Evolutionary conservation across 2,329 filamentous ascomycete genomes (phyloP), one percentile per base, ranked within the genome.

Genomic region (Colletotrichum lentis): DNA sequence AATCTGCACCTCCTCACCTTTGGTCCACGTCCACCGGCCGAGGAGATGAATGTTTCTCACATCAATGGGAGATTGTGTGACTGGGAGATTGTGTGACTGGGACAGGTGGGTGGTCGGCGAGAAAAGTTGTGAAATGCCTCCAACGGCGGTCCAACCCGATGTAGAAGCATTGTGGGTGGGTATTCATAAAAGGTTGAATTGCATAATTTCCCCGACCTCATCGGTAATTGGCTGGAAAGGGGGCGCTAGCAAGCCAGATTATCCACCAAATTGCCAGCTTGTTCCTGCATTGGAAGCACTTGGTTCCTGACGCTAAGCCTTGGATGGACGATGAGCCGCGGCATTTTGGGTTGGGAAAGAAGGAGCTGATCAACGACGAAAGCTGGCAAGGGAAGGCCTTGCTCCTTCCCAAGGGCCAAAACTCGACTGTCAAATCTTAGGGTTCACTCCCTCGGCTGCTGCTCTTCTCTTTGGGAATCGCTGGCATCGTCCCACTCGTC

Each of bases 231-330:
- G 67, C 22, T 16, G 20, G 5, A 14, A 3, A 6, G n/a, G 22
- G 5, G 44, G 11, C 4, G 10, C 41, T 31, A 35, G 22, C 16
- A n/a, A n/a, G 20, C 41, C 22, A 35, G 31, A 47, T 39, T 22
- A n/a, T 16, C 24, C 20, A 35, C 27, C 47, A 16, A 22, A 24
- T 11, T 53, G 46, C 58, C 27, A 62, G 41, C 46, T 31, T 53
- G 52, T 55, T 52, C 63, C 53, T 67, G 54, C 62, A 50, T 63
- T 46, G 27, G 47, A 14, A 54, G 24, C 31, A 39, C 39, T 35
- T 56, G 20, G 66, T 69, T 57, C 63, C 63, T 67, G 57, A 57
- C 62, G 63, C 67, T 69, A 69, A 69, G 64, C 67, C 63, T 16
- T 47, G 53, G 22, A 62, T 44, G 52, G 31, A 62, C 39, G 52